These are phyloP conservation scores for Termitomyces sp. DNA, from an alignment of 768 basidiomycete genomes.

Conservation along the genomic window DNA sequence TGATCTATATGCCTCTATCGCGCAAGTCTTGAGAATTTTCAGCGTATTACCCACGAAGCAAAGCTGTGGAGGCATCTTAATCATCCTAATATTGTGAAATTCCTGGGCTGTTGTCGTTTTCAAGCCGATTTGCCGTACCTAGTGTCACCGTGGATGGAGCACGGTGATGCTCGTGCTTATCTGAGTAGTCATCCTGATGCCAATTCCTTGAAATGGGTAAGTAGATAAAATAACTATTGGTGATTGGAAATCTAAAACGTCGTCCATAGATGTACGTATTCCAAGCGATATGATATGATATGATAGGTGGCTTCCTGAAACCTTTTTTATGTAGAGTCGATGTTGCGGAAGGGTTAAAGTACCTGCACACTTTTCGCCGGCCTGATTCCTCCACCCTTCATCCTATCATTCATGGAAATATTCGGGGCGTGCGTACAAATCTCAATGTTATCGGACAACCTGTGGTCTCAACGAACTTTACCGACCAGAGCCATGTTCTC, in stretches of 20 bases:
- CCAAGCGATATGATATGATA: no score
- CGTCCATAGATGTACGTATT: neutral
- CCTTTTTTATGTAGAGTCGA: neutral
- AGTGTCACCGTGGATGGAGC: neutral
- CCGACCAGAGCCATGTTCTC: neutral
- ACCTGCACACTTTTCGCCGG: neutral
- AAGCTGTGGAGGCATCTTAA: neutral
- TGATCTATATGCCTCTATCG: neutral
- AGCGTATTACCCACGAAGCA: neutral
- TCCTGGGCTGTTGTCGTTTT: neutral
- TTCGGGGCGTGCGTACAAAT: neutral
- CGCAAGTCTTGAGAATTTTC: neutral
- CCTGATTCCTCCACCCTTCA: neutral
- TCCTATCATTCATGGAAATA: constrained; percentile 3
- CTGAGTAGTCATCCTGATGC: neutral
- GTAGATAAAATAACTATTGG: neutral
- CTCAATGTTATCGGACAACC: neutral
- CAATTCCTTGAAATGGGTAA: neutral
- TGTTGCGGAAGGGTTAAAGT: neutral
- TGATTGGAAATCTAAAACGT: neutral
- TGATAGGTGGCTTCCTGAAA: neutral
- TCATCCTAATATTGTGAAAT: neutral
- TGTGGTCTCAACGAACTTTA: neutral
- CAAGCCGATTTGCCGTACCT: neutral
- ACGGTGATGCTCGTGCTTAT: neutral